Conservation (phyloP, 2,329 filamentous ascomycete species). For the Neodidymelliopsis sp. region DNA sequence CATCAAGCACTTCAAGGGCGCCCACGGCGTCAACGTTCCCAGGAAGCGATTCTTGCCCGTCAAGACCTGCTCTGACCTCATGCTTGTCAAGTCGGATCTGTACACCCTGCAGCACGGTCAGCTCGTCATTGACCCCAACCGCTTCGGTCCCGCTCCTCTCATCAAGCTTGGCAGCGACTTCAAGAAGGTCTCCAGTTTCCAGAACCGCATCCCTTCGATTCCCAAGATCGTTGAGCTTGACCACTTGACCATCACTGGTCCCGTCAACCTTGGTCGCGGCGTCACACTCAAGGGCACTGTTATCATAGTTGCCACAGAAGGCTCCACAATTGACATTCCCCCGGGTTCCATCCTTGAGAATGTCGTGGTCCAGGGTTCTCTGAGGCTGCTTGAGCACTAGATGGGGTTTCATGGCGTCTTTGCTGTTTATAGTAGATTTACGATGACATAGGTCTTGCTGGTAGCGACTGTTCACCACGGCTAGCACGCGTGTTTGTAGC, state of each 20-base stretch:
- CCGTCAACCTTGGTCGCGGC: constrained; percentile 93
- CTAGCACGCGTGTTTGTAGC: constrained; percentile 36
- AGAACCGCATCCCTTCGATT: constrained; percentile 84
- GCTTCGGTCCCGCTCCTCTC: constrained; percentile 93
- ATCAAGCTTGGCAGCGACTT: constrained; percentile 99
- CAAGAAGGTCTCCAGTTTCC: constrained; percentile 99
- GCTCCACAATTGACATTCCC: constrained; percentile 96
- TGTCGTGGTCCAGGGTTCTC: constrained; percentile 96
- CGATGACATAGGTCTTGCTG: constrained; percentile 31
- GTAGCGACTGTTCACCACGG: constrained; percentile 26
- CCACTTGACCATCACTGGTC: constrained; percentile 96
- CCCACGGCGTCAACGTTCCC: constrained; percentile 98
- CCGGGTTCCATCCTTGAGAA: constrained; percentile 98
- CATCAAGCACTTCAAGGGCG: constrained; percentile 98
- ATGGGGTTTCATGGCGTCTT: constrained; percentile 20
- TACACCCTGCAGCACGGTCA: constrained; percentile 99
- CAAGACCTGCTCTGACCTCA: constrained; percentile 99
- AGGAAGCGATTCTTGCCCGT: constrained; percentile 98
- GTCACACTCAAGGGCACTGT: constrained; percentile 98
- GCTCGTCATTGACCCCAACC: constrained; percentile 93
- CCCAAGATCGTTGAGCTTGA: constrained; percentile 91
- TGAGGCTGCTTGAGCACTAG: constrained; percentile 76
- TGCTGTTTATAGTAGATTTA: constrained; percentile 34
- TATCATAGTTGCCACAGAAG: constrained; percentile 98
- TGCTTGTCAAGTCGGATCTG: constrained; percentile 99